phyloP scores from a whole-genome alignment of 306 rosid species.

The Citrullus mucosospermus region DNA sequence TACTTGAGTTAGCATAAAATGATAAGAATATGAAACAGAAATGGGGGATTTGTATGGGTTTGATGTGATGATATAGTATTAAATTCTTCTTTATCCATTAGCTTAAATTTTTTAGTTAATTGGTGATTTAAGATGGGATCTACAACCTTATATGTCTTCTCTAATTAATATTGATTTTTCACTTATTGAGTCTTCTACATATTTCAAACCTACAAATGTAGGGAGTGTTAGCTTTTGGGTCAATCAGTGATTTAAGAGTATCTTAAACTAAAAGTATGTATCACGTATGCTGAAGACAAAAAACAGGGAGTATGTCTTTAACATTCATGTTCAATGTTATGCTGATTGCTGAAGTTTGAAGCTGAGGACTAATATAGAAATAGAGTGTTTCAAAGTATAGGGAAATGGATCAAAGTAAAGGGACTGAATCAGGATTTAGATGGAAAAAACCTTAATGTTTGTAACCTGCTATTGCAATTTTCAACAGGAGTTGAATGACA shows the following conservation, averaged over 20 bases:
- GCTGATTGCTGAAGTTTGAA: not conserved
- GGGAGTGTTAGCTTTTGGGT: no score
- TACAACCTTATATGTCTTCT: no score
- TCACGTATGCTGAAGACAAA: not conserved
- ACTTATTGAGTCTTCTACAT: no score
- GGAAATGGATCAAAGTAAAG: not conserved
- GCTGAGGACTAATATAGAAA: not conserved
- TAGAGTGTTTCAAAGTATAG: not conserved
- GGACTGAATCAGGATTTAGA: not conserved
- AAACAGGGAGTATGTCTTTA: not conserved
- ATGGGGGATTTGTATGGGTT: not conserved
- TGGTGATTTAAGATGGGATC: no score
- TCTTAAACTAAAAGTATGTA: not conserved
- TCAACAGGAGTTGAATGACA: slow-evolving; percentile 79
- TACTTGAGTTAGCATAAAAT: not conserved
- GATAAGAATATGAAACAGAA: not conserved
- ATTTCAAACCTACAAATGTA: no score
- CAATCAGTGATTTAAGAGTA: no score
- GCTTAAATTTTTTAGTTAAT: no score
- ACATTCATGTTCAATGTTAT: not conserved
- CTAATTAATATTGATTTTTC: no score
- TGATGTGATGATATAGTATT: no score
- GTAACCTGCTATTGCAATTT: not conserved
- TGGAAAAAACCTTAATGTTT: not conserved
- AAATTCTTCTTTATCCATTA: no score